A percentile compares a stretch with the other conserved stretches of the same genome.
These are phyloP conservation scores for Neurospora crassa DNA, from an alignment of 2,329 filamentous ascomycete species.

Conservation along the genomic window DNA sequence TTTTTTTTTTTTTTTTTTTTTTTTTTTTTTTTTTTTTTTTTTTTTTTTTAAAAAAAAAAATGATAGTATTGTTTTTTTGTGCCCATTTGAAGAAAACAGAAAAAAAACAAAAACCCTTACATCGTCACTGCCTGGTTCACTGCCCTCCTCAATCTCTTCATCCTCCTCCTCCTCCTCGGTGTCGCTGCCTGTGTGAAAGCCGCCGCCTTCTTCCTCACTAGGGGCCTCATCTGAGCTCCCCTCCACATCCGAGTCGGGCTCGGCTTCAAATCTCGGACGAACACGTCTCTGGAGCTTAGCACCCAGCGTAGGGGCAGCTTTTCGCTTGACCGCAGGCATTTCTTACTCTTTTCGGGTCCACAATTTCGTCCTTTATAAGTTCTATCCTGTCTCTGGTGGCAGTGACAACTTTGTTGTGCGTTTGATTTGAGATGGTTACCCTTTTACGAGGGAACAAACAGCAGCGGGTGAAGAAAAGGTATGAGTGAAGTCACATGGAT, in stretches of 20 bases:
- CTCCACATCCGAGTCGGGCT: conserved; percentile 17
- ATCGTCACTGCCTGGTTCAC: conserved; percentile 6
- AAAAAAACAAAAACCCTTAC: neutral
- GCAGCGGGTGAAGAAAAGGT: neutral
- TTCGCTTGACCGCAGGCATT: conserved; percentile 8
- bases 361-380: neutral
- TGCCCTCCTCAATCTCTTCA: conserved; percentile 11
- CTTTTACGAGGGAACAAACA: neutral
- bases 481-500: neutral
- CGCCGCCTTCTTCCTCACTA: conserved; percentile 17
- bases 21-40: too few species aligned
- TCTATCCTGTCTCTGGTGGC: neutral
- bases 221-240: conserved; percentile 12
- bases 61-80: neutral
- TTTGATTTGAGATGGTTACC: neutral
- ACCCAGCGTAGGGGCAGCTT: neutral
- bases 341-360: conserved; percentile 9
- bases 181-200: conserved; percentile 7
- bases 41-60: too few species aligned
- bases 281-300: conserved; percentile 15
- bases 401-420: neutral
- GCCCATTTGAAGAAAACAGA: too few species aligned
- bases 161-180: conserved; percentile 6
- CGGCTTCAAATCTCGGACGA: conserved; percentile 16
- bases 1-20: too few species aligned